These are phyloP conservation scores for Gomphus sp. DNA, from an alignment of 1,284 basidiomycete species.

Conservation along the genomic window DNA sequence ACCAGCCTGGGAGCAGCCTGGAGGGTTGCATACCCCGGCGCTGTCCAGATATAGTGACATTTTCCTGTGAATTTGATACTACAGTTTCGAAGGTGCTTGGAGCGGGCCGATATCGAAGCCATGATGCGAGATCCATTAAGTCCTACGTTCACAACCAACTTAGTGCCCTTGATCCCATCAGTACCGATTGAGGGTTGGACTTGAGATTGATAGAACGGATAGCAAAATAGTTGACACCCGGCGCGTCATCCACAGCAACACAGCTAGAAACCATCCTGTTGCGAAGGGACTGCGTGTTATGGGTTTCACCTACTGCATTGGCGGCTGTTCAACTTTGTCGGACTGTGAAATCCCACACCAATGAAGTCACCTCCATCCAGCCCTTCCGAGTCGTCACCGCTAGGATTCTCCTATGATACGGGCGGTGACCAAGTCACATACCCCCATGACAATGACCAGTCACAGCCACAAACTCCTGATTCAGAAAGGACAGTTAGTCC, in stretches of 20 bases:
- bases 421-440: background rate
- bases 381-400: constrained; percentile 1
- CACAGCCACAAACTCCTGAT: background rate
- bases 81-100: background rate
- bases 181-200: background rate
- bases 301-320: background rate
- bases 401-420: constrained; percentile 4
- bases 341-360: background rate
- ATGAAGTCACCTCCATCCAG: constrained; percentile 1
- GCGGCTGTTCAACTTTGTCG: background rate
- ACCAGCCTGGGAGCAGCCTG: background rate
- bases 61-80: background rate
- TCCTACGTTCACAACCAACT: background rate
- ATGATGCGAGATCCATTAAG: too few species aligned
- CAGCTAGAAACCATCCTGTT: background rate
- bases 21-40: background rate
- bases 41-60: background rate
- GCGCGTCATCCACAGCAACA: background rate
- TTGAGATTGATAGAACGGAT: background rate
- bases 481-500: background rate
- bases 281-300: too few species aligned
- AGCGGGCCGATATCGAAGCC: too few species aligned
- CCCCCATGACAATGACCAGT: background rate
- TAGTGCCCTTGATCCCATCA: too few species aligned
- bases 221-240: background rate